A percentile compares a stretch with the other conserved stretches of the same genome.
phyloP scores from a whole-genome alignment of 2,329 filamentous ascomycete species.

The Beauveria medogensis region DNA sequence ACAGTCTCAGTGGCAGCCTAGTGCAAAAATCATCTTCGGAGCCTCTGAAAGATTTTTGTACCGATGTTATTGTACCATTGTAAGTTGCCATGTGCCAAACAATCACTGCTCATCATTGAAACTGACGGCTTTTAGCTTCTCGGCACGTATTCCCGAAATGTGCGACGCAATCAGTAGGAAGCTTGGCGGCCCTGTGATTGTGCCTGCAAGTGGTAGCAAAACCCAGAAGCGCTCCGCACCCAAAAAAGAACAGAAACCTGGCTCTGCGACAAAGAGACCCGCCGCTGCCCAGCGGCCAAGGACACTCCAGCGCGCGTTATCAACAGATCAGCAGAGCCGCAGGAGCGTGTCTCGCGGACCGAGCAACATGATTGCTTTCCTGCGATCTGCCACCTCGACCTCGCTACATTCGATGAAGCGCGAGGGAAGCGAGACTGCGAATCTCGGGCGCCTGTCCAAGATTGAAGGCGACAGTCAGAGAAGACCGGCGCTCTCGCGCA shows the following conservation, averaged over 20 bases:
- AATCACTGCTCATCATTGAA: not conserved
- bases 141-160: constrained; percentile 63
- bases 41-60: constrained; percentile 66
- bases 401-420: constrained; percentile 55
- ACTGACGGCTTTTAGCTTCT: constrained; percentile 50
- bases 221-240: constrained; percentile 33
- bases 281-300: constrained; percentile 33
- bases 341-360: constrained; percentile 50
- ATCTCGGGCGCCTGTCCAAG: constrained; percentile 40
- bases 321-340: constrained; percentile 46
- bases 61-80: constrained; percentile 76
- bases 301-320: constrained; percentile 55
- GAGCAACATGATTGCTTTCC: constrained; percentile 51
- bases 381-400: constrained; percentile 60
- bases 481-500: constrained; percentile 31
- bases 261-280: constrained; percentile 42
- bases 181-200: constrained; percentile 61
- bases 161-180: constrained; percentile 67
- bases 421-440: constrained; percentile 55
- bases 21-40: constrained; percentile 43
- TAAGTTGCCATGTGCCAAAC: constrained; percentile 30
- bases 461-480: constrained; percentile 26
- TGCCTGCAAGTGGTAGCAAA: constrained; percentile 46
- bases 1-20: constrained; percentile 26
- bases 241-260: constrained; percentile 42